phyloP scores from a whole-genome alignment of 129 eudicot species.

The Kitagawia praeruptora region DNA sequence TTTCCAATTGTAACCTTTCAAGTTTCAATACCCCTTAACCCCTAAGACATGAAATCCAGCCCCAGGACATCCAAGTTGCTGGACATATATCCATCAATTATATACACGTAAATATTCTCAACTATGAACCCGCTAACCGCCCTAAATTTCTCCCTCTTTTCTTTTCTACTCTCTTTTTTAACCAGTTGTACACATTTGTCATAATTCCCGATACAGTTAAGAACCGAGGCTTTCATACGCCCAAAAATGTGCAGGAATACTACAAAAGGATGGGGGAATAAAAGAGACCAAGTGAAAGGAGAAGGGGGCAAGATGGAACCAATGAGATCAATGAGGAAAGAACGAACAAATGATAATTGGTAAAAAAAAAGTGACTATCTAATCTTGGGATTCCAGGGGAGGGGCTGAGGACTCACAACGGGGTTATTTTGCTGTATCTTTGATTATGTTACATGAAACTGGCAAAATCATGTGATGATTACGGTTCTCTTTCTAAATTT shows the following conservation, averaged over 20 bases:
- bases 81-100: conserved; percentile 37
- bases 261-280: conserved; percentile 1
- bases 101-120: conserved; percentile 55
- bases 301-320: conserved; percentile 30
- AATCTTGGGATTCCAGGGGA: conserved; percentile 30
- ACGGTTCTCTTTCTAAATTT: background rate
- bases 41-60: conserved; percentile 27
- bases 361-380: conserved; percentile 30
- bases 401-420: conserved; percentile 40
- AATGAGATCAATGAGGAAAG: conserved; percentile 41
- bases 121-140: conserved; percentile 32
- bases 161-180: conserved; percentile 14
- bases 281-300: conserved; percentile 23
- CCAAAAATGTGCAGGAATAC: conserved; percentile 17
- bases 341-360: conserved; percentile 47
- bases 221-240: background rate
- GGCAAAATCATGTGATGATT: conserved; percentile 10
- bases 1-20: background rate
- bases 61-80: conserved; percentile 19
- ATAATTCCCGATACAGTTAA: background rate
- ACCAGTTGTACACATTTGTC: conserved; percentile 30
- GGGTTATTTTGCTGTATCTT: conserved; percentile 35
- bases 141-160: conserved; percentile 11
- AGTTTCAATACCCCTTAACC: background rate
- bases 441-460: conserved; percentile 27